Evolutionary conservation across 2,329 filamentous ascomycete genomes (phyloP), one percentile per base, ranked within the genome.

Genomic region (Diaporthe caulivora): DNA sequence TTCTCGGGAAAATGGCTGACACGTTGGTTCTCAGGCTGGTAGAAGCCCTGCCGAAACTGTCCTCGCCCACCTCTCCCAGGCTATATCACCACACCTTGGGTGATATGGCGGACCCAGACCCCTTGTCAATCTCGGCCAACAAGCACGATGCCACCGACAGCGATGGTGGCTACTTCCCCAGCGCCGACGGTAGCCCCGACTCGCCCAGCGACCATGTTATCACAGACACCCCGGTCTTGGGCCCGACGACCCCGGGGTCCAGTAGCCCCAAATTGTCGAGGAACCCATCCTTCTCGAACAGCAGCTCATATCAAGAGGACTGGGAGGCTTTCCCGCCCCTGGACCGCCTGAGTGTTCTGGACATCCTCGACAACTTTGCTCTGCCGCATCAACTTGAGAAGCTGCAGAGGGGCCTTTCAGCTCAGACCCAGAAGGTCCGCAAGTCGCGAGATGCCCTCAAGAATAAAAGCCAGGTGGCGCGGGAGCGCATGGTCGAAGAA

Each of bases 291-390:
- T 95, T 95, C 82, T 95, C 94, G n/a, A 92, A 91, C 64, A 95
- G 92, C 82, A 95, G 92, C 81, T 92, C 91, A n/a, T 95, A 95
- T 79, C 94, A 97, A 72, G 94, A 97, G 78, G 95, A 96, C 80
- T 97, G 94, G 90, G 95, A 97, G 76, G 87, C 91, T 29, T 93
- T 97, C 75, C 94, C 95, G 13, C 95, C 96, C 0, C 87, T 98
- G 31, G 97, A 99, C 82, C 93, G 95, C 68, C 87, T 99, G 70
- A 95, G 94, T 51, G 91, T 98, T 73, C 95, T 99, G 79, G 97
- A 99, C 80, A 88, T 99, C 64, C 90, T 99, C 77, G 96, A 98
- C 84, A 98, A 98, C 81, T 91, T 99, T 76, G 94, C 95, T 8
- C 87, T 99, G 42, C 93, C 95, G 1, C 94, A 97, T 79, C 94